phyloP scores from a whole-genome alignment of 2,329 filamentous ascomycete genomes.

The Periconia digitata region DNA sequence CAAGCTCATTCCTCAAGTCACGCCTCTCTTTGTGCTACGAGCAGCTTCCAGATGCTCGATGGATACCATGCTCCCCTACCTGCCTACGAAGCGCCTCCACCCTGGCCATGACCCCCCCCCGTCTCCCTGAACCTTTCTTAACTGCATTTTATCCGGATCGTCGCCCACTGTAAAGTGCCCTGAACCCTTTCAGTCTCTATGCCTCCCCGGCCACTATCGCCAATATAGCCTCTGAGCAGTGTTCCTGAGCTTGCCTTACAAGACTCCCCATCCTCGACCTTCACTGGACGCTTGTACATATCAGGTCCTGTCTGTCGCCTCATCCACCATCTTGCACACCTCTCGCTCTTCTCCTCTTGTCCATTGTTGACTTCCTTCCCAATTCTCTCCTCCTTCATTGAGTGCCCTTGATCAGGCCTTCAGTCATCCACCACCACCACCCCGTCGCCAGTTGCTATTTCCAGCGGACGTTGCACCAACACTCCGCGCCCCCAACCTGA shows the following conservation, averaged over 20 bases:
- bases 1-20: slow-evolving; percentile 42
- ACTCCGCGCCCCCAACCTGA: slow-evolving; percentile 36
- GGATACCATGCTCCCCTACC: slow-evolving; percentile 43
- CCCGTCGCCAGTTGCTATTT: slow-evolving; percentile 37
- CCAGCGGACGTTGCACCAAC: slow-evolving; percentile 35
- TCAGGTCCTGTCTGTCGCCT: slow-evolving; percentile 31
- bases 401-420: slow-evolving; percentile 29
- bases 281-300: slow-evolving; percentile 27
- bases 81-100: slow-evolving; percentile 36
- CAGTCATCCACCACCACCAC: no score
- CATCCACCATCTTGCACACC: no score
- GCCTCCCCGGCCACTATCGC: slow-evolving; percentile 38
- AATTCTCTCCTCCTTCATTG: slow-evolving; percentile 25
- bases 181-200: slow-evolving; percentile 42
- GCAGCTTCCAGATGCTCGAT: slow-evolving; percentile 42
- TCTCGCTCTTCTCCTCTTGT: slow-evolving; percentile 21
- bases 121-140: slow-evolving; percentile 37
- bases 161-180: slow-evolving; percentile 38
- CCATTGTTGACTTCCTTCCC: slow-evolving; percentile 16
- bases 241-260: slow-evolving; percentile 38
- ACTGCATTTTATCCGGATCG: slow-evolving; percentile 46
- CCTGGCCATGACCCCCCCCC: slow-evolving; percentile 41
- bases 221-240: slow-evolving; percentile 41
- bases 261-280: slow-evolving; percentile 33
- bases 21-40: slow-evolving; percentile 44